Evolutionary conservation across 352 stramenopile genomes (phyloP).

Genomic region (Thraustochytrium sp.): DNA sequence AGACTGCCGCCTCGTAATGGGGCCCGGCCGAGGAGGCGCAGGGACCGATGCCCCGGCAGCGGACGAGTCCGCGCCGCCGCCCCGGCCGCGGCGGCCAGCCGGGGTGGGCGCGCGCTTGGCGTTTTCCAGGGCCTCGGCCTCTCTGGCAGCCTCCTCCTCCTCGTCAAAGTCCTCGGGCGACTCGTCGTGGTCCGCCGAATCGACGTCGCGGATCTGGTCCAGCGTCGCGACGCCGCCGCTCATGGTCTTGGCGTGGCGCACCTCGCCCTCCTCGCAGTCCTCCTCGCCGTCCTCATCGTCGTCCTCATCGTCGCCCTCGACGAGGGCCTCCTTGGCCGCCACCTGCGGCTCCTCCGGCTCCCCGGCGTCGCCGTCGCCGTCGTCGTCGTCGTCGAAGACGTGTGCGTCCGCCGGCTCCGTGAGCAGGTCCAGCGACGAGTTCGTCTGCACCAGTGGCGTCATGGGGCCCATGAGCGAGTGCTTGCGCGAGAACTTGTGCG

Average conservation of each 20-base stretch:
- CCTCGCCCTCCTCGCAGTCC: background rate
- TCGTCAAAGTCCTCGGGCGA: background rate
- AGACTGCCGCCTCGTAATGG: background rate
- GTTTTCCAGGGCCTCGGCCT: too few species aligned
- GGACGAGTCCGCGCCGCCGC: too few species aligned
- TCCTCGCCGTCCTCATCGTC: background rate
- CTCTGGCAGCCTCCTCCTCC: background rate
- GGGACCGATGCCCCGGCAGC: background rate
- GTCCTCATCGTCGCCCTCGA: background rate
- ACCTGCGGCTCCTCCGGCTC: too few species aligned
- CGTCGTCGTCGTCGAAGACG: background rate
- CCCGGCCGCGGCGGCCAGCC: too few species aligned
- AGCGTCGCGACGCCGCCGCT: background rate
- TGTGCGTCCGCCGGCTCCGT: background rate
- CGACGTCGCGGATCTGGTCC: background rate
- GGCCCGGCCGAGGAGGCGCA: background rate
- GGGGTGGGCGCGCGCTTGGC: too few species aligned
- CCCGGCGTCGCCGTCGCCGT: background rate
- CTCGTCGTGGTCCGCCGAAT: too few species aligned
- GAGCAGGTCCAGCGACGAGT: background rate
- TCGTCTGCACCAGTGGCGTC: background rate
- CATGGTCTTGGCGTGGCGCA: background rate
- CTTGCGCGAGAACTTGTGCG: slow-evolving; percentile 16
- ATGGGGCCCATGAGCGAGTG: slow-evolving; percentile 29
- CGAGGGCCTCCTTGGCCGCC: background rate